A percentile compares a stretch with the other conserved stretches of the same genome.
These are phyloP conservation scores for Dryadomyces quercivorus DNA, from an alignment of 2,329 filamentous ascomycete genomes.

Conservation along the genomic window DNA sequence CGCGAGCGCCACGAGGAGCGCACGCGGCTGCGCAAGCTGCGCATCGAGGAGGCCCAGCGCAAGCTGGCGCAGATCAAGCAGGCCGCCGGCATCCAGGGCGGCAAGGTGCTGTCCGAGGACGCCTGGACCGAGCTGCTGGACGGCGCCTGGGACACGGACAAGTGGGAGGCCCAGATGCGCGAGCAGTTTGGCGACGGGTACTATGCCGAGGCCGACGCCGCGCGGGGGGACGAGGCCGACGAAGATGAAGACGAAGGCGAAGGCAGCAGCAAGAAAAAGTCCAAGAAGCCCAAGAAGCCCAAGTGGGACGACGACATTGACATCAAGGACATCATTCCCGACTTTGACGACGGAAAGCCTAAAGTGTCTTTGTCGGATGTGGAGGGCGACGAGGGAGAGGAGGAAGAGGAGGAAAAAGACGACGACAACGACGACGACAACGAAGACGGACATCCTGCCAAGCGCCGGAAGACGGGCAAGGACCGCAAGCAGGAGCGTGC, in stretches of 20 bases:
- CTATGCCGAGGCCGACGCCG: constrained; percentile 60
- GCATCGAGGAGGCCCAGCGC: constrained; percentile 79
- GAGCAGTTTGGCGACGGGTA: constrained; percentile 83
- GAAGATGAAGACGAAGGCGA: constrained; percentile 32
- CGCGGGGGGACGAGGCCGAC: constrained; percentile 25
- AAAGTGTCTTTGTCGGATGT: constrained; percentile 44
- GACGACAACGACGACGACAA: constrained; percentile 18
- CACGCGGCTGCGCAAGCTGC: constrained; percentile 71
- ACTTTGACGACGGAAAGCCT: constrained; percentile 59
- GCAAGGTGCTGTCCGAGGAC: constrained; percentile 54
- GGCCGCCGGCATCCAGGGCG: constrained; percentile 67
- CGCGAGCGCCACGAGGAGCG: constrained; percentile 66
- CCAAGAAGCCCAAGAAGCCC: constrained; percentile 63
- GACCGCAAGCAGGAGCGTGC: constrained; percentile 47
- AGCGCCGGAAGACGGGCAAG: constrained; percentile 48
- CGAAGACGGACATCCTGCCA: constrained; percentile 23
- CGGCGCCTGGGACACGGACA: constrained; percentile 75
- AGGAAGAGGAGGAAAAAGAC: constrained; percentile 20
- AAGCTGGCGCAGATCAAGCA: constrained; percentile 83
- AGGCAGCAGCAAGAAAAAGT: constrained; percentile 46
- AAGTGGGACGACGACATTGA: constrained; percentile 97
- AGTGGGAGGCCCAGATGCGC: constrained; percentile 86
- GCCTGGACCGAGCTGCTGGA: constrained; percentile 81
- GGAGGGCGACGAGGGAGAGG: constrained; percentile 23
- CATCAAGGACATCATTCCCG: constrained; percentile 81